Conservation (phyloP, 352 stramenopile genomes). For the Globisporangium splendens region DNA sequence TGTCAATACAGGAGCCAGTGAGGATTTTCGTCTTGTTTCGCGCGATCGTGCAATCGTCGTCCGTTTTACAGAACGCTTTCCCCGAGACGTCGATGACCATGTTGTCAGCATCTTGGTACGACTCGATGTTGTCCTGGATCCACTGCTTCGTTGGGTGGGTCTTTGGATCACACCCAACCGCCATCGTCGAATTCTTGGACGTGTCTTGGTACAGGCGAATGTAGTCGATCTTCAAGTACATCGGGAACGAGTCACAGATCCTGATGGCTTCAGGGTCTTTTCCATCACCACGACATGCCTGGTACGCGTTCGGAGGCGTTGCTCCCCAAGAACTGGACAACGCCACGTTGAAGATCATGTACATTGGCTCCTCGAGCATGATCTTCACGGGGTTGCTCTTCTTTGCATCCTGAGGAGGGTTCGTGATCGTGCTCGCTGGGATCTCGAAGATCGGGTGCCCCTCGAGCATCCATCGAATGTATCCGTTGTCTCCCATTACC, state of each 20-base stretch:
- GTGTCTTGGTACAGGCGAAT: conserved; percentile 79
- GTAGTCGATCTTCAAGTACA: conserved; percentile 80
- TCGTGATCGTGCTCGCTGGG: conserved; percentile 39
- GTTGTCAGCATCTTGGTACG: conserved; percentile 29
- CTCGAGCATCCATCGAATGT: conserved; percentile 72
- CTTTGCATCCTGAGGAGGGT: conserved; percentile 29
- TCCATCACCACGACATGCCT: conserved; percentile 23
- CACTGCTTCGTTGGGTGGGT: too few relatives aligned
- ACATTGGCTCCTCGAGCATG: conserved; percentile 46
- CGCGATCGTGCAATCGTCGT: conserved; percentile 32
- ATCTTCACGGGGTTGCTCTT: conserved; percentile 61
- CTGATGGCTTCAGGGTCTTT: conserved; percentile 18
- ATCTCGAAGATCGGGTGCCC: conserved; percentile 88
- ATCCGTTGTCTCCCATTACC: conserved; percentile 52
- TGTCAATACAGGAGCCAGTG: conserved; percentile 27
- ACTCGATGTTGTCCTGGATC: too few relatives aligned
- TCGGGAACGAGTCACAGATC: conserved; percentile 42
- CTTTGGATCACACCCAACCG: too few relatives aligned
- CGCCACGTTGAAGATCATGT: conserved; percentile 52
- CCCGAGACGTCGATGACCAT: conserved; percentile 17
- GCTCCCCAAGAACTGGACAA: conserved; percentile 34
- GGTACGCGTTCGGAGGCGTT: conserved; percentile 27
- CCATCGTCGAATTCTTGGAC: too few relatives aligned
- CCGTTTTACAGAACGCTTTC: conserved; percentile 19
- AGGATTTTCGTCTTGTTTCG: conserved; percentile 17